These are phyloP conservation scores for Stagonosporopsis cucurbitacearum DNA, from an alignment of 2,329 filamentous ascomycete species.

Conservation along the genomic window DNA sequence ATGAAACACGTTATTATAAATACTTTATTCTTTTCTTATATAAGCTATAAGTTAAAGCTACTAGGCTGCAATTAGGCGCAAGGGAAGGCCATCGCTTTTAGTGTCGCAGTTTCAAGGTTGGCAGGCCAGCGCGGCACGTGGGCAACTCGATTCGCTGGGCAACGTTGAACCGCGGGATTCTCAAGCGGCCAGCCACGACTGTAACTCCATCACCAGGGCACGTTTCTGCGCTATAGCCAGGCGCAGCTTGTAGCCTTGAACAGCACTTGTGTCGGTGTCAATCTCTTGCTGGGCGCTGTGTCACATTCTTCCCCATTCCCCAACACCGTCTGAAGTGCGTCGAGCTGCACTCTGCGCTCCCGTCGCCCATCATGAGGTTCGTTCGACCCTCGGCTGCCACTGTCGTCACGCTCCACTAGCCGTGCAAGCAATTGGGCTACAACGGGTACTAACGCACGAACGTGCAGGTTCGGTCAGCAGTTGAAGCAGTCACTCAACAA, in stretches of 20 bases:
- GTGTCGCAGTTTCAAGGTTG: conserved; percentile 11
- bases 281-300: conserved; percentile 17
- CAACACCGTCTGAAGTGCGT: conserved; percentile 14
- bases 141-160: conserved; percentile 25
- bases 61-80: background rate
- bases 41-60: too few species aligned
- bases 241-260: conserved; percentile 8
- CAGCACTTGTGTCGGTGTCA: conserved; percentile 4
- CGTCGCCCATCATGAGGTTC: conserved; percentile 37
- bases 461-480: conserved; percentile 85
- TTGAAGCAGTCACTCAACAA: conserved; percentile 93
- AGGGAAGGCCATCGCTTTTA: too few species aligned
- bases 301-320: conserved; percentile 13
- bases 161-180: conserved; percentile 19
- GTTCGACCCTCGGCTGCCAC: conserved; percentile 18
- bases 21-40: too few species aligned
- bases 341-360: conserved; percentile 4
- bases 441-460: conserved; percentile 35
- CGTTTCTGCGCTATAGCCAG: conserved; percentile 18
- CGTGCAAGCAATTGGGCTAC: conserved; percentile 25
- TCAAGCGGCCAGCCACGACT: background rate
- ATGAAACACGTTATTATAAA: too few species aligned
- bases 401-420: conserved; percentile 22
- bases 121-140: conserved; percentile 24
- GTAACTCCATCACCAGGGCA: conserved; percentile 18